Percentiles rank a stretch among this genome's conserved stretches.
These are phyloP conservation scores for Pseudogymnoascus pannorum DNA, from an alignment of 2,329 filamentous ascomycete species.

Conservation along the genomic window DNA sequence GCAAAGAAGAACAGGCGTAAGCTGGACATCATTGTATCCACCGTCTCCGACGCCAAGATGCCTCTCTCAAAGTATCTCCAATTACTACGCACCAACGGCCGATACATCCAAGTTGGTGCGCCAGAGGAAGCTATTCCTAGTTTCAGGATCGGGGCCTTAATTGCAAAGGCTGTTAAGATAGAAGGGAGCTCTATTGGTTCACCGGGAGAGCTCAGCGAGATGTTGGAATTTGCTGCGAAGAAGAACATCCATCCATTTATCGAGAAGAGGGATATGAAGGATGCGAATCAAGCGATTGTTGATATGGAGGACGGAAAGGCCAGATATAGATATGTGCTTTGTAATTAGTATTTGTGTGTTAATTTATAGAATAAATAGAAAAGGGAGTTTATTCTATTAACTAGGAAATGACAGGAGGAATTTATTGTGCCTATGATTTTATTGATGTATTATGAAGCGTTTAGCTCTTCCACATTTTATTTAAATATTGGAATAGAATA, in stretches of 20 bases:
- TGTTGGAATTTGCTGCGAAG: slow-evolving; percentile 52
- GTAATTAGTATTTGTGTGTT: slow-evolving; percentile 31
- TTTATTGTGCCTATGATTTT: not conserved
- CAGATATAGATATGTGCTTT: slow-evolving; percentile 42
- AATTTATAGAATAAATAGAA: not conserved
- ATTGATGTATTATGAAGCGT: not conserved
- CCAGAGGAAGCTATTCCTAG: slow-evolving; percentile 52
- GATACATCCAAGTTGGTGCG: slow-evolving; percentile 59
- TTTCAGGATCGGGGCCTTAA: slow-evolving; percentile 48
- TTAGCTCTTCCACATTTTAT: not conserved
- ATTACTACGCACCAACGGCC: slow-evolving; percentile 51
- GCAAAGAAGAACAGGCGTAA: slow-evolving; percentile 42
- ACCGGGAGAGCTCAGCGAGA: slow-evolving; percentile 51
- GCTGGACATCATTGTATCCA: slow-evolving; percentile 53
- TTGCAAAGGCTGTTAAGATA: slow-evolving; percentile 45
- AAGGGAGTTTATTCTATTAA: not conserved
- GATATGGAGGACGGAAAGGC: slow-evolving; percentile 51
- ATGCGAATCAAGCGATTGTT: slow-evolving; percentile 49
- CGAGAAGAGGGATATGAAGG: slow-evolving; percentile 46
- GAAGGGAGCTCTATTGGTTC: slow-evolving; percentile 31
- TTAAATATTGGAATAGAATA: not conserved
- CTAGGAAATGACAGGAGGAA: not conserved
- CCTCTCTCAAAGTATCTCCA: slow-evolving; percentile 54
- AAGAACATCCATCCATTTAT: slow-evolving; percentile 53
- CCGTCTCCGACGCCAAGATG: slow-evolving; percentile 51